These are phyloP conservation scores for Fusarium domesticum DNA, from an alignment of 2,329 filamentous ascomycete genomes.

Conservation along the genomic window DNA sequence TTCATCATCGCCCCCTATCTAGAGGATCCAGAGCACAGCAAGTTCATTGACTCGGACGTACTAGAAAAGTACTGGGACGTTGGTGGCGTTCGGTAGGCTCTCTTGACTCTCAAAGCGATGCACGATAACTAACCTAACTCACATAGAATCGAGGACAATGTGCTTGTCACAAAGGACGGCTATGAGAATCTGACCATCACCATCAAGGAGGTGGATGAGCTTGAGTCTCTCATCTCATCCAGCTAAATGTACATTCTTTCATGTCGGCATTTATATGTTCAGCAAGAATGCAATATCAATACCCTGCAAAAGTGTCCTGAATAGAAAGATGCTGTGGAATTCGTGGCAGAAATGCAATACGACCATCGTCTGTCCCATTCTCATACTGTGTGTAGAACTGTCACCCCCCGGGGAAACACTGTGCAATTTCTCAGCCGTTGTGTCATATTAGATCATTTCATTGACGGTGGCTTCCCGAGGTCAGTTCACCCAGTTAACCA, in stretches of 20 bases:
- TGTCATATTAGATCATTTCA: too few species aligned
- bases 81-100: slow-evolving; percentile 63
- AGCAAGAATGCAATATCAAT: too few species aligned
- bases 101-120: slow-evolving; percentile 6
- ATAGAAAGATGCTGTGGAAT: too few species aligned
- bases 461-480: slow-evolving; percentile 12
- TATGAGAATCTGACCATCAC: slow-evolving; percentile 71
- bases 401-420: too few species aligned
- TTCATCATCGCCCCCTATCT: slow-evolving; percentile 85
- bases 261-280: neutral
- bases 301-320: too few species aligned
- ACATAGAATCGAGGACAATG: slow-evolving; percentile 62
- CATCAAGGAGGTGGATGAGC: slow-evolving; percentile 62
- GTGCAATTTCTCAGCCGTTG: too few species aligned
- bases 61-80: slow-evolving; percentile 80
- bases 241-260: slow-evolving; percentile 11
- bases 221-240: slow-evolving; percentile 45
- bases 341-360: too few species aligned
- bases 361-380: too few species aligned
- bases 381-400: too few species aligned
- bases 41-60: slow-evolving; percentile 72
- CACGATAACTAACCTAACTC: neutral
- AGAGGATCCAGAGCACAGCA: slow-evolving; percentile 65
- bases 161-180: slow-evolving; percentile 67
- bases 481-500: neutral